These are phyloP conservation scores for Triticum aestivum DNA, from an alignment of 176 grass and related monocot genomes.

Conservation along the genomic window DNA sequence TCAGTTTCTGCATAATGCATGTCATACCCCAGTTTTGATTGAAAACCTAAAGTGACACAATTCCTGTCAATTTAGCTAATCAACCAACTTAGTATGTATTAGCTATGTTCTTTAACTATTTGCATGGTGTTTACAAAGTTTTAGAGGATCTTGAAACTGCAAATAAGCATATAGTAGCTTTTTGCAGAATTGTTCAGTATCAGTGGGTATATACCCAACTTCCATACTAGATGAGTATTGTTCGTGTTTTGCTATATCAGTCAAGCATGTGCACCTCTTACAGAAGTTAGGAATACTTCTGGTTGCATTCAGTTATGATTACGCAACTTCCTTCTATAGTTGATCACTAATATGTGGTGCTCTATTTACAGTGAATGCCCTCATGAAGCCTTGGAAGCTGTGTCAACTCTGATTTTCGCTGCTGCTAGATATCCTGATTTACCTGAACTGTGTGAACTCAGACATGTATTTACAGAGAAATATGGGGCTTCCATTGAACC, in stretches of 20 bases:
- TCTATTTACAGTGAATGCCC: slow-evolving; percentile 74
- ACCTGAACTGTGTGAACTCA: slow-evolving; percentile 83
- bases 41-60: neutral
- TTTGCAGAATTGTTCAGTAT: neutral
- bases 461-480: slow-evolving; percentile 69
- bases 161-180: neutral
- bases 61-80: neutral
- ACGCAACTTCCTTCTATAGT: neutral
- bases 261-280: neutral
- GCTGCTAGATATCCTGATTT: slow-evolving; percentile 91
- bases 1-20: neutral
- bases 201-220: neutral
- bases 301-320: slow-evolving; percentile 10
- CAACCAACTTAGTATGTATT: neutral
- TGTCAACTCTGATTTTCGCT: slow-evolving; percentile 90
- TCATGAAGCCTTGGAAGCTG: slow-evolving; percentile 83
- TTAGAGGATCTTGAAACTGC: neutral
- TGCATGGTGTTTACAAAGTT: neutral
- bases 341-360: slow-evolving; percentile 32
- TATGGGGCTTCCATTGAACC: slow-evolving; percentile 62
- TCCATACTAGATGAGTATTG: neutral
- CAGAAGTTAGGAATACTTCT: slow-evolving; percentile 26
- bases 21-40: neutral
- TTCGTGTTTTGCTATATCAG: neutral
- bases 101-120: neutral